A percentile compares a stretch with the other conserved stretches of the same genome.
Evolutionary conservation across 1,139 yeast genomes (phyloP).

Genomic region (Saccharomyces pastorianus): DNA sequence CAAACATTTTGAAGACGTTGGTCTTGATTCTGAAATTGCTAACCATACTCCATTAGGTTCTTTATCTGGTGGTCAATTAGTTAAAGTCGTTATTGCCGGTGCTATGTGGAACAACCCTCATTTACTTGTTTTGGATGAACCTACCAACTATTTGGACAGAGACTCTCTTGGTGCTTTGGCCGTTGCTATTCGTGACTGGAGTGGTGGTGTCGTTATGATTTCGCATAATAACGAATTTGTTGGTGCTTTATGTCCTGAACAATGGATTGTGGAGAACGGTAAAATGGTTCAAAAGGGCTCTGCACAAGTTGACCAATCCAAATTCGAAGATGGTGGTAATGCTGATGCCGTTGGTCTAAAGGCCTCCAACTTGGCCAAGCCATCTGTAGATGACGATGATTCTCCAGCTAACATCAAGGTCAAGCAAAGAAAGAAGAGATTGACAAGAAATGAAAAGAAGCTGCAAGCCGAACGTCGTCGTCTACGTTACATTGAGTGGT

Average conservation of each 20-base stretch:
- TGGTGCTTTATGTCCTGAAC: conserved; percentile 96
- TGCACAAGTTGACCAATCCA: conserved; percentile 60
- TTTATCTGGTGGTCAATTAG: conserved; percentile 94
- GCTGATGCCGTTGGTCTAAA: conserved; percentile 39
- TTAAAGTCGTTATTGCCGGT: conserved; percentile 97
- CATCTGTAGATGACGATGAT: conserved; percentile 55
- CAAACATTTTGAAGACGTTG: conserved; percentile 94
- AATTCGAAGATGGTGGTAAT: conserved; percentile 74
- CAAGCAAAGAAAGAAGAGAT: conserved; percentile 84
- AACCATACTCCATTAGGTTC: conserved; percentile 97
- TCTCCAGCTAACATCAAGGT: conserved; percentile 95
- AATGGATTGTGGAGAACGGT: conserved; percentile 95
- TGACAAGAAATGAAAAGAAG: conserved; percentile 94
- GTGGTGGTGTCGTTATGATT: conserved; percentile 97
- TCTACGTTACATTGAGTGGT: conserved; percentile 89
- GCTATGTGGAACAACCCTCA: conserved; percentile 99
- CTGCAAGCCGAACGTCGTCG: conserved; percentile 89
- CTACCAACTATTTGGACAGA: conserved; percentile 95
- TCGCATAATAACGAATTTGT: conserved; percentile 96
- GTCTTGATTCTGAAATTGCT: conserved; percentile 95
- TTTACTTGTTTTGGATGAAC: conserved; percentile 92
- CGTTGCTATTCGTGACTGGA: conserved; percentile 94
- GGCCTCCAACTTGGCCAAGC: conserved; percentile 35
- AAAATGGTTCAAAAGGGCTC: conserved; percentile 76
- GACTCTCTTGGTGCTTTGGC: conserved; percentile 97